Evolutionary conservation across 1,284 basidiomycete species (phyloP).

Genomic region (Heterobasidion annosum): DNA sequence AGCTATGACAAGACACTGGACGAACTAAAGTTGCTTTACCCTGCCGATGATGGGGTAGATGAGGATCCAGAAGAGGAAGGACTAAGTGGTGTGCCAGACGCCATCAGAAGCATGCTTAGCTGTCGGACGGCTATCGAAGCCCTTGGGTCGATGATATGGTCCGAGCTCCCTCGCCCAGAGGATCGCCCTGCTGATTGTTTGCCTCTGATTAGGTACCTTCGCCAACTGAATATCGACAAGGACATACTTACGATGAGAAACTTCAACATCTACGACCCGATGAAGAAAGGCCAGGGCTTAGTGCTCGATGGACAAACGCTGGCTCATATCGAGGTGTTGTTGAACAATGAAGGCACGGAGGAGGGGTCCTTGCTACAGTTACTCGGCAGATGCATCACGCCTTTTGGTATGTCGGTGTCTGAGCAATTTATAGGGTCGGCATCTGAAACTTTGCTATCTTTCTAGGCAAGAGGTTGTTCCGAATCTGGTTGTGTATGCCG

Average conservation of each 20-base stretch:
- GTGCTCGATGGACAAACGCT: slow-evolving; percentile 90
- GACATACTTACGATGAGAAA: slow-evolving; percentile 90
- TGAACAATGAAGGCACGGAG: slow-evolving; percentile 87
- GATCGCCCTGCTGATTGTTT: background rate
- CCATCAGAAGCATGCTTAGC: slow-evolving; percentile 65
- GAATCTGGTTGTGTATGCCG: slow-evolving; percentile 91
- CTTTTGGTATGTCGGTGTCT: slow-evolving; percentile 57
- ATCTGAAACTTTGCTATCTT: background rate
- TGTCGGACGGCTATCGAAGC: slow-evolving; percentile 71
- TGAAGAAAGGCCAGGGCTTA: slow-evolving; percentile 77
- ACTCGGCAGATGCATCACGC: slow-evolving; percentile 80
- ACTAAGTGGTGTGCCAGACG: slow-evolving; percentile 52
- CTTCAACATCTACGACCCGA: slow-evolving; percentile 94
- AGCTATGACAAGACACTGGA: slow-evolving; percentile 63
- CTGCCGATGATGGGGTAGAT: slow-evolving; percentile 19
- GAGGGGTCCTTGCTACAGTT: slow-evolving; percentile 84
- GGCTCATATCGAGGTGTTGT: slow-evolving; percentile 85
- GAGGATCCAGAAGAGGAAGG: slow-evolving; percentile 36
- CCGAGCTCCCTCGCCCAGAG: slow-evolving; percentile 7
- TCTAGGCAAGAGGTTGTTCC: slow-evolving; percentile 83
- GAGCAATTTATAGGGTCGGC: background rate
- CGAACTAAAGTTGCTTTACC: slow-evolving; percentile 65
- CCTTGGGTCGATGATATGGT: slow-evolving; percentile 86
- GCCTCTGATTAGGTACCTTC: slow-evolving; percentile 60
- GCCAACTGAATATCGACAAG: slow-evolving; percentile 88